Percentiles rank a stretch among this genome's conserved stretches.
These are phyloP conservation scores for Chenopodium quinoa DNA, from an alignment of 148 eudicot species.

Conservation along the genomic window DNA sequence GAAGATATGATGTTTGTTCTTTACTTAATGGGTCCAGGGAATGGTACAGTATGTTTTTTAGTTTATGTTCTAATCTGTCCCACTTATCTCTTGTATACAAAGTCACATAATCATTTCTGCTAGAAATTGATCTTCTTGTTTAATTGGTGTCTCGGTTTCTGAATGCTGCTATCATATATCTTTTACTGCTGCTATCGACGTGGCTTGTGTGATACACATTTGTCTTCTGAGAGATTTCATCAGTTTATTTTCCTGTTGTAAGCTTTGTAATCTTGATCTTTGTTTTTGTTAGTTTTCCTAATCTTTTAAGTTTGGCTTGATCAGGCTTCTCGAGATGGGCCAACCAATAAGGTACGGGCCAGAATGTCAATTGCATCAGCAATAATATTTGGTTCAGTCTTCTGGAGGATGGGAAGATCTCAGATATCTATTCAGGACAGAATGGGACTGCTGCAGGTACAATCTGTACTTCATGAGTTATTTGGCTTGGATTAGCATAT, in stretches of 20 bases:
- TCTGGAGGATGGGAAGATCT: conserved; percentile 98
- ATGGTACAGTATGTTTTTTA: neutral
- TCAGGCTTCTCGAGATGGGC: conserved; percentile 98
- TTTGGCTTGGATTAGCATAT: neutral
- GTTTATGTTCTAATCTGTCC: neutral
- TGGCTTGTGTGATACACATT: neutral
- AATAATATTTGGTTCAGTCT: conserved; percentile 94
- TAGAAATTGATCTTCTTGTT: neutral
- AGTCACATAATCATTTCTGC: neutral
- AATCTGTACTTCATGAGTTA: neutral
- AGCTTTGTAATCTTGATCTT: neutral
- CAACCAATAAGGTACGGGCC: conserved; percentile 90
- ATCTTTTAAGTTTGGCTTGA: conserved; percentile 18
- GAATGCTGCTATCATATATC: neutral
- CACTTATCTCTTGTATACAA: neutral
- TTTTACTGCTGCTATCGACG: conserved; percentile 3
- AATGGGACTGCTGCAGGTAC: conserved; percentile 97
- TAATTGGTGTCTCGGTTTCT: neutral
- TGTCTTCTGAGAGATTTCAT: neutral
- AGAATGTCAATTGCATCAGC: conserved; percentile 99
- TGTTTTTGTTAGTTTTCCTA: conserved; percentile 10
- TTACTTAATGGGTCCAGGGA: neutral
- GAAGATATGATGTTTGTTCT: conserved; percentile 1
- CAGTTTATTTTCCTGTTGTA: neutral
- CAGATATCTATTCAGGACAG: conserved; percentile 98